phyloP scores from a whole-genome alignment of 1,284 basidiomycete genomes.

The Ustilago shanxiensis region DNA sequence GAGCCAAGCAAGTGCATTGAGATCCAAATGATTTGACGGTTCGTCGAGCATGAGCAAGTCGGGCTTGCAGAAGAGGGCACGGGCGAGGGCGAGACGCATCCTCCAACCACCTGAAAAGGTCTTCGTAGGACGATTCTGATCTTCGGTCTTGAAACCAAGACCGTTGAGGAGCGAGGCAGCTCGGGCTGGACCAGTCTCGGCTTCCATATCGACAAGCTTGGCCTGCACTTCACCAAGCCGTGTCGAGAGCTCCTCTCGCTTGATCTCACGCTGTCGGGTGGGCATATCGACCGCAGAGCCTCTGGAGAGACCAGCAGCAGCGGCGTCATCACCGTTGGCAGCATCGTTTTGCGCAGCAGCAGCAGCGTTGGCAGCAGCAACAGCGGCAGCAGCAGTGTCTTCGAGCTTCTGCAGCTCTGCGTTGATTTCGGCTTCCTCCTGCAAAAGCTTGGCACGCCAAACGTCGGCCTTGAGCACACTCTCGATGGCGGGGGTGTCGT shows the following conservation, averaged over 20 bases:
- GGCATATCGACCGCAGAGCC: constrained; percentile 67
- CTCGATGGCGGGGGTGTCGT: constrained; percentile 90
- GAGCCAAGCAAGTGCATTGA: constrained; percentile 73
- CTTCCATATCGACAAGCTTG: constrained; percentile 94
- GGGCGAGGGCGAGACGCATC: constrained; percentile 99
- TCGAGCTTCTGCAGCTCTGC: constrained; percentile 63
- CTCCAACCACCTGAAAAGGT: constrained; percentile 99
- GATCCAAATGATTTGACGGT: constrained; percentile 91
- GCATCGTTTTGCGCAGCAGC: constrained; percentile 32
- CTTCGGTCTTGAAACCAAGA: constrained; percentile 88
- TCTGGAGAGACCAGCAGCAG: constrained; percentile 41
- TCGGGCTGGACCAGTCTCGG: constrained; percentile 92
- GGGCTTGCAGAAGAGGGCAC: constrained; percentile 90
- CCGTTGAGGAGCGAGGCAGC: constrained; percentile 91
- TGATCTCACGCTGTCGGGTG: constrained; percentile 68
- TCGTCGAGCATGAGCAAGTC: constrained; percentile 67
- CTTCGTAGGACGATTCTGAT: constrained; percentile 77
- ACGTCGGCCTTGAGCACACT: constrained; percentile 83
- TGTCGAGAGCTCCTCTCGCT: constrained; percentile 81
- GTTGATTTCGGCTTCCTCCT: constrained; percentile 63
- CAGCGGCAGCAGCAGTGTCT: constrained; percentile 52
- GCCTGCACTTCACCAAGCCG: constrained; percentile 93
- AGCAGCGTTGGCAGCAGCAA: constrained; percentile 49
- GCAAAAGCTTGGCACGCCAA: constrained; percentile 66
- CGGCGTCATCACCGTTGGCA: constrained; percentile 31